Conservation (phyloP, 2,329 filamentous ascomycete genomes). For the Neospermospora avenae region DNA sequence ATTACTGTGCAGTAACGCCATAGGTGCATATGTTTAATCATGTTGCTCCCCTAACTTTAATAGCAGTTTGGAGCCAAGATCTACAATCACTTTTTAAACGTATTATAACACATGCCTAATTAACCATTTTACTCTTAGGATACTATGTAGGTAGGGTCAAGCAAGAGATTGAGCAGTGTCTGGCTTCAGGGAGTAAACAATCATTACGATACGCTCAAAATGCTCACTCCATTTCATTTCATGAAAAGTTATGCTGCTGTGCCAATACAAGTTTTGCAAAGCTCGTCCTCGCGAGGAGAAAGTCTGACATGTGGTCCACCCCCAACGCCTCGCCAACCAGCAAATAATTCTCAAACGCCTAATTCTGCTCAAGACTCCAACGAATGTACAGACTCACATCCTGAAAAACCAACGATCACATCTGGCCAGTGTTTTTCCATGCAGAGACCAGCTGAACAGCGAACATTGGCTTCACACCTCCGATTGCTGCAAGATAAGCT, state of each 20-base stretch:
- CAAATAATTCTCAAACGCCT: background rate
- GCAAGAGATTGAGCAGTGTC: too few species aligned
- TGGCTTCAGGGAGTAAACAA: background rate
- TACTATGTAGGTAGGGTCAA: too few species aligned
- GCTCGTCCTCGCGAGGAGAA: background rate
- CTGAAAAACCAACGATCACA: slow-evolving; percentile 1
- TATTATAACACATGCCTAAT: too few species aligned
- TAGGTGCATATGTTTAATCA: background rate
- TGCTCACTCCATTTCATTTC: background rate
- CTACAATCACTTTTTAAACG: background rate
- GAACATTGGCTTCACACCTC: slow-evolving; percentile 35
- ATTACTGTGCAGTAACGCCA: background rate
- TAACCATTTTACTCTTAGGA: too few species aligned
- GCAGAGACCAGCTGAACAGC: slow-evolving; percentile 31
- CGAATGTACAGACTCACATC: background rate
- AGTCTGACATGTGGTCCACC: background rate
- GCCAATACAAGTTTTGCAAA: background rate
- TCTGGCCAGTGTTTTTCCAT: slow-evolving; percentile 30
- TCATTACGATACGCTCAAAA: background rate
- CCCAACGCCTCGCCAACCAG: background rate
- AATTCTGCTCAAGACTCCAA: background rate
- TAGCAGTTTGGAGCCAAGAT: background rate
- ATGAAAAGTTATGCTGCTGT: background rate
- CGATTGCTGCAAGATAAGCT: slow-evolving; percentile 62
- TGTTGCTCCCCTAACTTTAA: background rate